Percentiles rank a stretch among this genome's conserved stretches.
Evolutionary conservation across 345 rosid genomes (phyloP).

Genomic region (Salix caprea): DNA sequence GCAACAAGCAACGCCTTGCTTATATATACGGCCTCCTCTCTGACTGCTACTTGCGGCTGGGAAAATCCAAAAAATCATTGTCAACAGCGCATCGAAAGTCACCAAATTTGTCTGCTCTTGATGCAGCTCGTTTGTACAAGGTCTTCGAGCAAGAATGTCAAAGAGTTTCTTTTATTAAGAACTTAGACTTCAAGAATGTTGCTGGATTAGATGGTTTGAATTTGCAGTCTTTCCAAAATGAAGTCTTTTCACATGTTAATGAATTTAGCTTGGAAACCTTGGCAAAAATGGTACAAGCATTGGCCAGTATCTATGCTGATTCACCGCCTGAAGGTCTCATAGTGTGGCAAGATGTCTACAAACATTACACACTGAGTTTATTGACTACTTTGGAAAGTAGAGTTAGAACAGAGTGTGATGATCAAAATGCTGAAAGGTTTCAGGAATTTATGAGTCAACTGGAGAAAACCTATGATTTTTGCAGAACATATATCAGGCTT

Average conservation of each 20-base stretch:
- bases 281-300: constrained; percentile 68
- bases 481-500: constrained; percentile 50
- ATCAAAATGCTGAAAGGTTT: constrained; percentile 58
- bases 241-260: constrained; percentile 55
- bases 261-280: constrained; percentile 69
- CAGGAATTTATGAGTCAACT: constrained; percentile 55
- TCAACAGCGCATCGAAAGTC: constrained; percentile 25
- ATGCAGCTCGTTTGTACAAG: constrained; percentile 47
- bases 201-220: constrained; percentile 61
- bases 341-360: constrained; percentile 67
- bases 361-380: constrained; percentile 48
- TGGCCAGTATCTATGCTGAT: constrained; percentile 39
- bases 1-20: constrained; percentile 74
- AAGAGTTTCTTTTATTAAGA: constrained; percentile 69
- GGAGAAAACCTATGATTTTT: constrained; percentile 59
- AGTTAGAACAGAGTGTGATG: constrained; percentile 37
- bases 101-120: constrained; percentile 28
- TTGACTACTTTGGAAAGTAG: constrained; percentile 48
- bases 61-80: constrained; percentile 42
- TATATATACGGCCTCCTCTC: constrained; percentile 68
- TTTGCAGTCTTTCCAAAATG: constrained; percentile 51
- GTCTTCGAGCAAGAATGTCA: constrained; percentile 68
- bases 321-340: constrained; percentile 52
- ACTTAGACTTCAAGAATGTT: constrained; percentile 79
- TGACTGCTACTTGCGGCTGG: constrained; percentile 62